These are phyloP conservation scores for Metschnikowia lunata DNA, from an alignment of 805 yeast genomes.

Conservation along the genomic window DNA sequence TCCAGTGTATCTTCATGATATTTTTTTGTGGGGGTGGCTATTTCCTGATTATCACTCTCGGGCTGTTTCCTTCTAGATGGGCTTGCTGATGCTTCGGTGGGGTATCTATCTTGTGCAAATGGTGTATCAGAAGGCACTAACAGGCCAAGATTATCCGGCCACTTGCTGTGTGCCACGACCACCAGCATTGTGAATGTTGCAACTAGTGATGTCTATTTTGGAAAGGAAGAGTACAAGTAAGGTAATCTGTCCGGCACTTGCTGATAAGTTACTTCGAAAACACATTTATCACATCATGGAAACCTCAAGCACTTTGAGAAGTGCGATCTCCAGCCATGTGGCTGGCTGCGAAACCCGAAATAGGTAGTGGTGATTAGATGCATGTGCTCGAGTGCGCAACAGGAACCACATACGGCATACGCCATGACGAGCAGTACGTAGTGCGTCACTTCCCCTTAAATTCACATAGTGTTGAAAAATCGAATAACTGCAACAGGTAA, in stretches of 20 bases:
- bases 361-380: constrained; percentile 2
- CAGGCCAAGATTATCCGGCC: constrained; percentile 10
- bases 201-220: neutral
- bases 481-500: too few relatives aligned
- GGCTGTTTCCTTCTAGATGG: neutral
- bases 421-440: too few relatives aligned
- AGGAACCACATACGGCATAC: too few relatives aligned
- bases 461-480: neutral
- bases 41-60: too few relatives aligned
- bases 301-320: too few relatives aligned
- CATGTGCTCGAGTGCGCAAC: neutral
- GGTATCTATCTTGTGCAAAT: neutral
- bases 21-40: too few relatives aligned
- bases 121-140: constrained; percentile 7
- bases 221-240: too few relatives aligned
- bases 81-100: neutral
- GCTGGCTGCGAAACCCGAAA: constrained; percentile 15
- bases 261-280: too few relatives aligned
- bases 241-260: too few relatives aligned
- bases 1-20: too few relatives aligned
- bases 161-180: constrained; percentile 6
- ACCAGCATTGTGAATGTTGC: constrained; percentile 9
- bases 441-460: too few relatives aligned
- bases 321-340: neutral
- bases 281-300: too few relatives aligned